phyloP scores from a whole-genome alignment of 2,329 filamentous ascomycete species.

The Colletotrichum zoysiae region DNA sequence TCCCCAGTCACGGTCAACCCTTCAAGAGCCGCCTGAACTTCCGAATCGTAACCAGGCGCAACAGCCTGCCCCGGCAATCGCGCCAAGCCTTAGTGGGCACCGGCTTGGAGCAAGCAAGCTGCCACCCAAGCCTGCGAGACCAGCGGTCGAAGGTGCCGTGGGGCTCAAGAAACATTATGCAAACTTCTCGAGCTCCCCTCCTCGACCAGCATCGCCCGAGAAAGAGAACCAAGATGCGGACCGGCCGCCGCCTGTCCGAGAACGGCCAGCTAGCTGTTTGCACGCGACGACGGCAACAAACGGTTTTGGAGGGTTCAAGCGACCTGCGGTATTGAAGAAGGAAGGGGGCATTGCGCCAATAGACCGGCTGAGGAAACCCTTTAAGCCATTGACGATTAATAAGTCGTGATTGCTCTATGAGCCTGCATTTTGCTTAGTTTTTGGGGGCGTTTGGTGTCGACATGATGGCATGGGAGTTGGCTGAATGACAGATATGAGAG shows the following conservation, averaged over 20 bases:
- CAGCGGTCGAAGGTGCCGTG: conserved; percentile 44
- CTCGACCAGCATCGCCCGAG: conserved; percentile 44
- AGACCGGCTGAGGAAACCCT: conserved; percentile 65
- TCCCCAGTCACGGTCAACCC: conserved; percentile 27
- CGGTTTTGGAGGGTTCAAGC: conserved; percentile 54
- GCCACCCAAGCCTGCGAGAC: conserved; percentile 51
- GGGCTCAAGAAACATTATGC: conserved; percentile 62
- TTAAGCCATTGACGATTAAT: conserved; percentile 68
- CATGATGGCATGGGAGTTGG: not conserved
- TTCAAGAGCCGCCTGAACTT: conserved; percentile 37
- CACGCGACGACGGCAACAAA: conserved; percentile 64
- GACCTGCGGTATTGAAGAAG: conserved; percentile 56
- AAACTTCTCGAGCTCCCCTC: conserved; percentile 70
- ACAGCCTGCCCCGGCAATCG: conserved; percentile 45
- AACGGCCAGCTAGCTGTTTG: conserved; percentile 59
- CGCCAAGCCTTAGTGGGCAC: conserved; percentile 52
- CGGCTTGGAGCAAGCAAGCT: conserved; percentile 56
- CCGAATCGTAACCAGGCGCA: conserved; percentile 38
- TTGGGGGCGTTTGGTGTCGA: not conserved
- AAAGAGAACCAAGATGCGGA: conserved; percentile 47
- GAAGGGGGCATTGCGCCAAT: conserved; percentile 61
- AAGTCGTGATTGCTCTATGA: conserved; percentile 44
- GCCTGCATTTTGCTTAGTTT: not conserved
- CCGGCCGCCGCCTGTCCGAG: conserved; percentile 49
- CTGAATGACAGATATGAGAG: not conserved